These are phyloP conservation scores for Ceratocystiopsis brevicomis DNA, from an alignment of 2,329 filamentous ascomycete genomes.

Conservation along the genomic window DNA sequence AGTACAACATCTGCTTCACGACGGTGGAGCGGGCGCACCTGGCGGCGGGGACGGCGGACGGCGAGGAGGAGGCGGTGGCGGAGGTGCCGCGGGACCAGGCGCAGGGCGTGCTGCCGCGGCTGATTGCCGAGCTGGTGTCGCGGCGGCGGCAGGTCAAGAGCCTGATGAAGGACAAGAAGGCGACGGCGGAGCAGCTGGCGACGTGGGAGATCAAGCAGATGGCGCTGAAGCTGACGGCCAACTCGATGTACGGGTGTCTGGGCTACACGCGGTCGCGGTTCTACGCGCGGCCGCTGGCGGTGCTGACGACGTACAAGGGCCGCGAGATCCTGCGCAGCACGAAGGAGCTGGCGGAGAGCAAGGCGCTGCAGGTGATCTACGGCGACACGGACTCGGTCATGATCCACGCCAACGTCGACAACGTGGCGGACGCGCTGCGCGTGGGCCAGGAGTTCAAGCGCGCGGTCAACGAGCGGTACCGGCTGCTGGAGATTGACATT, in stretches of 20 bases:
- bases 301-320: slow-evolving; percentile 92
- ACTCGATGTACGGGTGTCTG: slow-evolving; percentile 98
- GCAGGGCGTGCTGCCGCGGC: slow-evolving; percentile 69
- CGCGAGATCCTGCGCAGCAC: slow-evolving; percentile 93
- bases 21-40: slow-evolving; percentile 65
- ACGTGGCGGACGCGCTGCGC: slow-evolving; percentile 72
- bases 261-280: slow-evolving; percentile 95
- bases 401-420: slow-evolving; percentile 98
- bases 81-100: slow-evolving; percentile 64
- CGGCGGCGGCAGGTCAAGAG: slow-evolving; percentile 84
- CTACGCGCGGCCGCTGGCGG: slow-evolving; percentile 83
- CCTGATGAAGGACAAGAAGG: slow-evolving; percentile 85
- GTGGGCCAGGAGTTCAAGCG: slow-evolving; percentile 91
- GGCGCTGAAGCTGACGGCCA: slow-evolving; percentile 90
- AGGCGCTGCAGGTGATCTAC: slow-evolving; percentile 86
- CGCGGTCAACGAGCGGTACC: slow-evolving; percentile 85
- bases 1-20: slow-evolving; percentile 99
- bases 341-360: slow-evolving; percentile 85
- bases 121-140: slow-evolving; percentile 81
- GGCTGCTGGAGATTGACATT: slow-evolving; percentile 87
- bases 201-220: slow-evolving; percentile 98
- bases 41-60: slow-evolving; percentile 27
- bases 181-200: slow-evolving; percentile 68
- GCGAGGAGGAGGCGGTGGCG: slow-evolving; percentile 56
- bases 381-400: slow-evolving; percentile 99